phyloP scores from a whole-genome alignment of 192 early-diverging fungal genomes.

The Entophlyctis luteolus region DNA sequence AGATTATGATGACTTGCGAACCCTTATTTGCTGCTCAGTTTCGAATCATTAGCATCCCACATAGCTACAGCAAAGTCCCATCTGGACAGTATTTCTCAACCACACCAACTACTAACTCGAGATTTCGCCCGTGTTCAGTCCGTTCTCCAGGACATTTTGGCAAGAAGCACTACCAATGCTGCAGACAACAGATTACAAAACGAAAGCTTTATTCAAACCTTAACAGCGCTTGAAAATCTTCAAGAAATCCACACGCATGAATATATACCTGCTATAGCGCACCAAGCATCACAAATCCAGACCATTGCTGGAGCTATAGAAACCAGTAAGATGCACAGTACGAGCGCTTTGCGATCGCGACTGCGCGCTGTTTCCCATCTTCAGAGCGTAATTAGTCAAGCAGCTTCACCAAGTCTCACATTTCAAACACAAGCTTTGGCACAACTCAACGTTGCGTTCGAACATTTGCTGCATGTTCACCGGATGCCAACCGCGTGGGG shows the following conservation, averaged over 20 bases:
- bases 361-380: constrained; percentile 34
- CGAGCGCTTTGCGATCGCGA: constrained; percentile 24
- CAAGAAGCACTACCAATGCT: no score
- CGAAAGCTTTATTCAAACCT: constrained; percentile 21
- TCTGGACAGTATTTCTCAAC: not conserved
- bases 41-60: constrained; percentile 11
- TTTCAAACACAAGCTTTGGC: constrained; percentile 3
- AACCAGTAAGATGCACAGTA: constrained; percentile 28
- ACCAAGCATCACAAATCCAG: constrained; percentile 21
- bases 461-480: constrained; percentile 49
- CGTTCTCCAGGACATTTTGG: constrained; percentile 23
- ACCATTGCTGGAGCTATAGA: constrained; percentile 10
- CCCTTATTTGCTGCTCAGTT: constrained; percentile 9
- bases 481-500: constrained; percentile 53
- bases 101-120: not conserved
- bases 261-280: constrained; percentile 37
- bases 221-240: constrained; percentile 35
- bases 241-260: constrained; percentile 38
- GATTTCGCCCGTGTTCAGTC: constrained; percentile 35
- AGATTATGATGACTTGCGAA: not conserved
- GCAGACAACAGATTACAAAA: no score
- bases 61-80: constrained; percentile 10
- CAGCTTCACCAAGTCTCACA: constrained; percentile 18
- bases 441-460: constrained; percentile 38
- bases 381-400: constrained; percentile 32